phyloP scores from a whole-genome alignment of 2,329 filamentous ascomycete genomes.

The Stemphylium vesicarium region DNA sequence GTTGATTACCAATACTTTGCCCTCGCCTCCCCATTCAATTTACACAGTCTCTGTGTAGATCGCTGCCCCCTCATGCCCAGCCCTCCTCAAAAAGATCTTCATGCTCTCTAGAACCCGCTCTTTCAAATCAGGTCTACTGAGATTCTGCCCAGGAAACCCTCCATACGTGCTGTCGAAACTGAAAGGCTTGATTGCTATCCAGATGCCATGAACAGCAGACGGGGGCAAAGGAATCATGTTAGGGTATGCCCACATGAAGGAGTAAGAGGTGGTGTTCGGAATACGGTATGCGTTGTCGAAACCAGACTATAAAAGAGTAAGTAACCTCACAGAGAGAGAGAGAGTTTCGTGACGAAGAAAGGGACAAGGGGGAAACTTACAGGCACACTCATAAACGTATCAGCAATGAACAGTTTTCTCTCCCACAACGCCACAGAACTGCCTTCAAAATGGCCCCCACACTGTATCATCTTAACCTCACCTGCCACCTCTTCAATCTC shows the following conservation, averaged over 20 bases:
- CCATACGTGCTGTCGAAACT: slow-evolving; percentile 72
- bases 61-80: slow-evolving; percentile 55
- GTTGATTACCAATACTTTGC: no score
- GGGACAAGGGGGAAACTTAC: slow-evolving; percentile 37
- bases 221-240: slow-evolving; percentile 70
- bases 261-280: slow-evolving; percentile 60
- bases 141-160: slow-evolving; percentile 68
- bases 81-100: slow-evolving; percentile 69
- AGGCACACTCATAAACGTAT: slow-evolving; percentile 76
- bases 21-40: not conserved
- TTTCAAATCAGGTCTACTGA: slow-evolving; percentile 64
- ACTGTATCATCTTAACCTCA: slow-evolving; percentile 66
- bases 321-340: no score
- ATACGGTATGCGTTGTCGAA: slow-evolving; percentile 49
- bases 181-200: slow-evolving; percentile 67
- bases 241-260: slow-evolving; percentile 73
- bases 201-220: slow-evolving; percentile 70
- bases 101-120: slow-evolving; percentile 74
- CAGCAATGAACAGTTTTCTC: slow-evolving; percentile 70
- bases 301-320: slow-evolving; percentile 28
- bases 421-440: slow-evolving; percentile 70
- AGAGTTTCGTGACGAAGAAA: not conserved
- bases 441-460: slow-evolving; percentile 81
- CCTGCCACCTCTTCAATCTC: slow-evolving; percentile 53
- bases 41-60: slow-evolving; percentile 42